Conservation (phyloP, 345 rosid species). For the Corchorus olitorius region DNA sequence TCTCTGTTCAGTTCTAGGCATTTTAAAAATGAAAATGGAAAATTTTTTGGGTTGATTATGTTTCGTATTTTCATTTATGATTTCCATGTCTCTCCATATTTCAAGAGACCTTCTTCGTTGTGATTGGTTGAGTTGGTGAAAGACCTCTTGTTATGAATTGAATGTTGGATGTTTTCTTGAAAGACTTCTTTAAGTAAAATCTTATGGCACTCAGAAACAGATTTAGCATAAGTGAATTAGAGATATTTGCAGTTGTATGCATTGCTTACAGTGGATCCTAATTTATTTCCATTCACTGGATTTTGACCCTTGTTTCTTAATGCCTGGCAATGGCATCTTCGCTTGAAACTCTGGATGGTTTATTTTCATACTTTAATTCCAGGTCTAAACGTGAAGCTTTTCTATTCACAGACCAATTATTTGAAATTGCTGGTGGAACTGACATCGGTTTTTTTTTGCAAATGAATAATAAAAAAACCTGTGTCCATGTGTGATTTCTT, state of each 20-base stretch:
- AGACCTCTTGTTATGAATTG: conserved; percentile 2
- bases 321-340: too few species aligned
- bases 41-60: background rate
- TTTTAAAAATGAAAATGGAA: background rate
- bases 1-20: conserved; percentile 1
- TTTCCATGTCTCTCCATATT: conserved; percentile 11
- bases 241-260: background rate
- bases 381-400: too few species aligned
- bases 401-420: too few species aligned
- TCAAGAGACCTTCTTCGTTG: background rate
- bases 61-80: background rate
- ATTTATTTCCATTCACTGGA: background rate
- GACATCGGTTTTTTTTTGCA: too few species aligned
- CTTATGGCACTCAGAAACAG: background rate
- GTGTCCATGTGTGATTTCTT: too few species aligned
- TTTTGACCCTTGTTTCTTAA: too few species aligned
- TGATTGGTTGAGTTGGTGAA: conserved; percentile 26
- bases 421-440: too few species aligned
- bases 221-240: background rate
- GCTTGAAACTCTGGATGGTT: too few species aligned
- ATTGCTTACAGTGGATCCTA: too few species aligned
- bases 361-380: too few species aligned
- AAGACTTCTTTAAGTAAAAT: background rate
- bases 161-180: conserved; percentile 14
- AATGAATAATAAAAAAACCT: too few species aligned